Percentiles rank a stretch among this genome's conserved stretches.
Conservation (phyloP, 164 flowering plant genomes). For the Litsea cubeba region DNA sequence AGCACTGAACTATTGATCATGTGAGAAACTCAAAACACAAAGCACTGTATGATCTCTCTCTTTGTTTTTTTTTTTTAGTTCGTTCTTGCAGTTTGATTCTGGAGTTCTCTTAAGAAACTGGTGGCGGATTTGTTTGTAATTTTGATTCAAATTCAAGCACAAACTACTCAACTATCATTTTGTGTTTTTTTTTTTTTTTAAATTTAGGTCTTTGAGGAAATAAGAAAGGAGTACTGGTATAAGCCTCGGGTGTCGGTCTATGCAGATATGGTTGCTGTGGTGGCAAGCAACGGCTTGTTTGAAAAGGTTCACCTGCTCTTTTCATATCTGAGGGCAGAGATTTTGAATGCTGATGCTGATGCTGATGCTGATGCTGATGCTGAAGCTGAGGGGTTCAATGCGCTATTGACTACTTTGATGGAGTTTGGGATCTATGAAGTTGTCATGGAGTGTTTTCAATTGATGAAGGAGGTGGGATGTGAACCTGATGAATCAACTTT, state of each 20-base stretch:
- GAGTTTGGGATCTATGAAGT: slow-evolving; percentile 21
- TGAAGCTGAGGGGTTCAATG: slow-evolving; percentile 46
- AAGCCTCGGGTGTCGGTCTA: slow-evolving; percentile 55
- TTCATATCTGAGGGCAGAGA: slow-evolving; percentile 39
- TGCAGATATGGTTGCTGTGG: slow-evolving; percentile 47
- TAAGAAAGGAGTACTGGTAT: slow-evolving; percentile 69
- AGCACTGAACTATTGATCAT: too few relatives aligned
- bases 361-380: too few relatives aligned
- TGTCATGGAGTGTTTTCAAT: slow-evolving; percentile 50
- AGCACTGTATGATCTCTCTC: too few relatives aligned
- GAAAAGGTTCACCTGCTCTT: slow-evolving; percentile 41
- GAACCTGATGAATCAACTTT: slow-evolving; percentile 62
- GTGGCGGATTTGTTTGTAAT: too few relatives aligned
- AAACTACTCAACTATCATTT: too few relatives aligned
- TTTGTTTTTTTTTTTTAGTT: too few relatives aligned
- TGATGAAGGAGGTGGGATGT: slow-evolving; percentile 51
- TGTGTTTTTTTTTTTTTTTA: not conserved
- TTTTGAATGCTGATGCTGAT: slow-evolving; percentile 37
- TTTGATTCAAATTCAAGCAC: too few relatives aligned
- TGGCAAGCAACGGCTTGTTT: slow-evolving; percentile 46
- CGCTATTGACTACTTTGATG: slow-evolving; percentile 42
- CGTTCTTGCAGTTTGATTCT: too few relatives aligned
- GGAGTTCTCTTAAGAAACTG: too few relatives aligned
- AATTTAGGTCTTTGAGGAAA: slow-evolving; percentile 57
- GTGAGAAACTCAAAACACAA: too few relatives aligned